Conservation (phyloP, 805 yeast genomes). For the Ogataea nonfermentans region DNA sequence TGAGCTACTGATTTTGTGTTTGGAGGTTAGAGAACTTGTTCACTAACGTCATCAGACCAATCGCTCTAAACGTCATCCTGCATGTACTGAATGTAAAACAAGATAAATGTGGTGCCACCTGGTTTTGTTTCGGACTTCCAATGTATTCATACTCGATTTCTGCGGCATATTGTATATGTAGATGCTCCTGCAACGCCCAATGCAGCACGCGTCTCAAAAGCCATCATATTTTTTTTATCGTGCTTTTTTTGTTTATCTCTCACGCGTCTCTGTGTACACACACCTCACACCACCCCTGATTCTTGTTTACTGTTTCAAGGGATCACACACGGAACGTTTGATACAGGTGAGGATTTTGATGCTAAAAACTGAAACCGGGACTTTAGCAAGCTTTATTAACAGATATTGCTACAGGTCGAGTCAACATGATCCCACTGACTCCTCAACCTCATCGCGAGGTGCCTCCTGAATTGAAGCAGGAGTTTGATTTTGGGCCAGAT, state of each 20-base stretch:
- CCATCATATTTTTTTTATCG: too few relatives aligned
- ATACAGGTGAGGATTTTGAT: slow-evolving; percentile 1
- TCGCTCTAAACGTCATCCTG: background rate
- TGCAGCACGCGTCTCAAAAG: too few relatives aligned
- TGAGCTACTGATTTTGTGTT: too few relatives aligned
- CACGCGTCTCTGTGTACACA: slow-evolving; percentile 11
- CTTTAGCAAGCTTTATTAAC: background rate
- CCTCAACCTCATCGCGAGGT: slow-evolving; percentile 11
- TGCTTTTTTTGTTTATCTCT: slow-evolving; percentile 5
- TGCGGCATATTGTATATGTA: too few relatives aligned
- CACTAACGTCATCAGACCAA: background rate
- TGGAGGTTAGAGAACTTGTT: background rate
- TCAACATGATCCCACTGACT: slow-evolving; percentile 10
- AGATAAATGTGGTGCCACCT: background rate
- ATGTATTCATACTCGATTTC: too few relatives aligned
- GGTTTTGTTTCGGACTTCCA: too few relatives aligned
- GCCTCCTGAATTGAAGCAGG: background rate
- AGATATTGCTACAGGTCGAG: slow-evolving; percentile 1
- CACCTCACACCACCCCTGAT: slow-evolving; percentile 23
- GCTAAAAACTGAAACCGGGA: slow-evolving; percentile 5
- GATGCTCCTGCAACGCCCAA: too few relatives aligned
- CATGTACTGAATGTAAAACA: background rate
- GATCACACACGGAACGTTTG: slow-evolving; percentile 1
- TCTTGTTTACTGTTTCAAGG: slow-evolving; percentile 12
- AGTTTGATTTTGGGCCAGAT: background rate